These are phyloP conservation scores for Wickerhamiella bombiphila DNA, from an alignment of 805 yeast genomes.

Conservation along the genomic window DNA sequence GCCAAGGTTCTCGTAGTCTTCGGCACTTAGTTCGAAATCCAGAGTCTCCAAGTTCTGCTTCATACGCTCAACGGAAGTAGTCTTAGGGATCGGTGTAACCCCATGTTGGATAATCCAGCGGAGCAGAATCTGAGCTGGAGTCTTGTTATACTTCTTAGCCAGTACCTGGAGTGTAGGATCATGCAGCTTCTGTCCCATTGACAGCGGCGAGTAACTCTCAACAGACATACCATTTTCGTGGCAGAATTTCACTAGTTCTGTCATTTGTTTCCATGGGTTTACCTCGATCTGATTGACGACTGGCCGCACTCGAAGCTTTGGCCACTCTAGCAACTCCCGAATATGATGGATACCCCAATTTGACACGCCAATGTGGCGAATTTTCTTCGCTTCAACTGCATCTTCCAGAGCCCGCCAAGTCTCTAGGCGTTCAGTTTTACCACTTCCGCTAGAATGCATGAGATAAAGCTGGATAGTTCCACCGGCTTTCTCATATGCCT, in stretches of 20 bases:
- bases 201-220: slow-evolving; percentile 70
- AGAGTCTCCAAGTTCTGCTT: slow-evolving; percentile 40
- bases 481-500: slow-evolving; percentile 35
- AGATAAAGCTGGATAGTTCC: slow-evolving; percentile 56
- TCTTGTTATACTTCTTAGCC: slow-evolving; percentile 27
- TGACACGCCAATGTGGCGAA: slow-evolving; percentile 46
- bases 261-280: slow-evolving; percentile 70
- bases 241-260: slow-evolving; percentile 47
- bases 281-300: slow-evolving; percentile 70
- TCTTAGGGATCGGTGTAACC: slow-evolving; percentile 58
- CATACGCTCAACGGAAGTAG: slow-evolving; percentile 44
- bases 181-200: slow-evolving; percentile 41
- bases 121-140: slow-evolving; percentile 34
- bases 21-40: slow-evolving; percentile 26
- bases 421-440: slow-evolving; percentile 26
- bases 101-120: slow-evolving; percentile 38
- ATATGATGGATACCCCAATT: slow-evolving; percentile 46
- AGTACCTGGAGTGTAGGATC: slow-evolving; percentile 23
- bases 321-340: slow-evolving; percentile 28
- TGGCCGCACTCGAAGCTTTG: slow-evolving; percentile 34
- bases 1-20: slow-evolving; percentile 21
- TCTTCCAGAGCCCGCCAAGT: slow-evolving; percentile 46
- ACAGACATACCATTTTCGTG: slow-evolving; percentile 38
- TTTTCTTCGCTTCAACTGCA: slow-evolving; percentile 34
- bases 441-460: slow-evolving; percentile 37